Evolutionary conservation across 2,329 filamentous ascomycete genomes (phyloP), one percentile per base, ranked within the genome.

Genomic region (Xylariaceae sp.): DNA sequence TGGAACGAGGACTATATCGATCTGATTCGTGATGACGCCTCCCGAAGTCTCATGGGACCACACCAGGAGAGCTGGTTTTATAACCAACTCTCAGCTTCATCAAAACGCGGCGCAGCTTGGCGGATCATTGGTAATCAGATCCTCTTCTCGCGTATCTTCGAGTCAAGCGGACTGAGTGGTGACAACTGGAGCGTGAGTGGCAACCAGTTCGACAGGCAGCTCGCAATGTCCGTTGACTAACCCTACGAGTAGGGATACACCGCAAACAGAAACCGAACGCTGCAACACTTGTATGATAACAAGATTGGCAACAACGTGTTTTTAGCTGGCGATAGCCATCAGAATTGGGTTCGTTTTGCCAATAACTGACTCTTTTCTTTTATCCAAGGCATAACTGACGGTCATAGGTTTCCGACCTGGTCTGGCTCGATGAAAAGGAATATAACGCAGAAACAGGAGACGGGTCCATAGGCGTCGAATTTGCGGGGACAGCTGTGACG

Each of bases 21-120:
- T 56, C 63, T 73, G 1, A 85, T 89, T 55, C 64, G 81, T 19
- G 80, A 89, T 60, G 85, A 90, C 53, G 81, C 84, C 2, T 79
- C 82, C 4, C 80, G 87, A 3, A 80, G 79, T 0, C 72, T 91
- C 60, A 89, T 91, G 86, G 87, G 87, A 2, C 74, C 78, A 1
- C 79, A 80, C 8, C 87, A 91, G 66, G 88, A 91, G 68, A 80
- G 81, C 62, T 91, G 88, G 88, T 85, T 89, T 70, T 87, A 87
- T 67, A 75, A 76, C 45, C 72, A 76, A 42, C 72, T 88, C 6
- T 76, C 75, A 4, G 68, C 77, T 47, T 86, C 83, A 0, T 74
- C 79, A n/a, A 64, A 80, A 12, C 79, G 86, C n/a, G 83, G 83
- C 29, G 83, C 86, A 0, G 77, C 79, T 0, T 91, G 87, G 87